These are phyloP conservation scores for Neocallimastix lanati DNA, from an alignment of 192 early-diverging fungal species.

Conservation along the genomic window DNA sequence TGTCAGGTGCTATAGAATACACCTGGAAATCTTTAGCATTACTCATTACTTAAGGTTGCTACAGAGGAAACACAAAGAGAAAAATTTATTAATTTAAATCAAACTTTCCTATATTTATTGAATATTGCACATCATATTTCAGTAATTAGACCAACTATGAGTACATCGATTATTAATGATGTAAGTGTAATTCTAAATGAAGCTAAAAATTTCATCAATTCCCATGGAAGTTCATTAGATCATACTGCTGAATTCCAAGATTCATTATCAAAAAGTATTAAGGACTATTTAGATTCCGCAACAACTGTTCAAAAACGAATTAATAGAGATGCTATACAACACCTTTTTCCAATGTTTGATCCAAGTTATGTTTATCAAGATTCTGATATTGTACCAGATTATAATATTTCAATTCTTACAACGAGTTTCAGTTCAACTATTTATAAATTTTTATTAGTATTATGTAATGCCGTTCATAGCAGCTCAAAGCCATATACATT, in stretches of 20 bases:
- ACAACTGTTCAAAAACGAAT: background rate
- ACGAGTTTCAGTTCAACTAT: background rate
- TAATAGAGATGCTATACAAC: background rate
- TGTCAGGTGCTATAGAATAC: background rate
- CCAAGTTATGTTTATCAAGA: background rate
- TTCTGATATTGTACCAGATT: background rate
- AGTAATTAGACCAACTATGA: background rate
- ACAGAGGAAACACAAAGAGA: background rate
- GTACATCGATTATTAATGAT: background rate
- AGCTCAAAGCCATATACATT: background rate
- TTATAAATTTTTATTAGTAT: background rate
- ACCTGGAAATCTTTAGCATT: background rate
- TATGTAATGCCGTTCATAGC: background rate
- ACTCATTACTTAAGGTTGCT: background rate
- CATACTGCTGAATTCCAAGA: background rate
- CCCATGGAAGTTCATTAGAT: background rate
- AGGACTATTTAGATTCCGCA: background rate
- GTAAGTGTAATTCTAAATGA: background rate
- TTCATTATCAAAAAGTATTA: background rate
- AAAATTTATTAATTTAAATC: background rate
- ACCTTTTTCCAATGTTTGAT: background rate
- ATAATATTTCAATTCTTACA: background rate
- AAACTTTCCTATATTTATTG: background rate
- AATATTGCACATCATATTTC: background rate
- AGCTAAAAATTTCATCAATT: background rate